These are phyloP conservation scores for Trichoderma hamatum DNA, from an alignment of 2,329 filamentous ascomycete genomes.

Conservation along the genomic window DNA sequence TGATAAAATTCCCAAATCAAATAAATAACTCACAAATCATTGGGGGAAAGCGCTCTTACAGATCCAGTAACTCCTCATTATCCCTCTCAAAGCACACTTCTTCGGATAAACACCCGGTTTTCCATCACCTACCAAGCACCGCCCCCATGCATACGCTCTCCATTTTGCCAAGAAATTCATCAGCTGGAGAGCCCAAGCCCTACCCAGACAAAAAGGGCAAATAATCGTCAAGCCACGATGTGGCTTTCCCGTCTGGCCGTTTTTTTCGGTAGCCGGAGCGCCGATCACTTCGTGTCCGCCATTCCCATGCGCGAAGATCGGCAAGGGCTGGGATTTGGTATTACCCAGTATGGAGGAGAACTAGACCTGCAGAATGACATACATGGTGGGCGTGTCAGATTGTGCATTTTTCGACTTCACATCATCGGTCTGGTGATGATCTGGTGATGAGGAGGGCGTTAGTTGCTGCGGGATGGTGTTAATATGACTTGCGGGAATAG, in stretches of 20 bases:
- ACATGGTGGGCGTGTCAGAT: background rate
- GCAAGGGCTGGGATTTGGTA: background rate
- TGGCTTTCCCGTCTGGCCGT: background rate
- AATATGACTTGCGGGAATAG: background rate
- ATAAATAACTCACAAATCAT: background rate
- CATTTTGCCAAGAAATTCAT: conserved; percentile 5
- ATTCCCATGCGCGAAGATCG: conserved; percentile 6
- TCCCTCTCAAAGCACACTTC: background rate
- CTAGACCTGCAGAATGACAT: conserved; percentile 18
- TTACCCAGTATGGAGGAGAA: background rate
- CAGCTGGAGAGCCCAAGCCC: background rate
- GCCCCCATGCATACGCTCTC: background rate
- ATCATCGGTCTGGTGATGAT: background rate
- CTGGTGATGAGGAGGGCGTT: background rate
- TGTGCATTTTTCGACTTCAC: conserved; percentile 12
- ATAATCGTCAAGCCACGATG: background rate
- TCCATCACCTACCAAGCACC: background rate
- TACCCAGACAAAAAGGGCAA: background rate
- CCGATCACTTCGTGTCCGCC: conserved; percentile 20
- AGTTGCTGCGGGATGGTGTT: background rate
- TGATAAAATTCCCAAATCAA: background rate
- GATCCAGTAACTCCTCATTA: background rate
- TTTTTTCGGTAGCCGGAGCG: background rate
- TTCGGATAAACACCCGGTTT: background rate
- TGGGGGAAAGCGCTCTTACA: background rate